Base-by-base conservation (phyloP, 768 basidiomycete species). In the Mycena leptocephala region DNA sequence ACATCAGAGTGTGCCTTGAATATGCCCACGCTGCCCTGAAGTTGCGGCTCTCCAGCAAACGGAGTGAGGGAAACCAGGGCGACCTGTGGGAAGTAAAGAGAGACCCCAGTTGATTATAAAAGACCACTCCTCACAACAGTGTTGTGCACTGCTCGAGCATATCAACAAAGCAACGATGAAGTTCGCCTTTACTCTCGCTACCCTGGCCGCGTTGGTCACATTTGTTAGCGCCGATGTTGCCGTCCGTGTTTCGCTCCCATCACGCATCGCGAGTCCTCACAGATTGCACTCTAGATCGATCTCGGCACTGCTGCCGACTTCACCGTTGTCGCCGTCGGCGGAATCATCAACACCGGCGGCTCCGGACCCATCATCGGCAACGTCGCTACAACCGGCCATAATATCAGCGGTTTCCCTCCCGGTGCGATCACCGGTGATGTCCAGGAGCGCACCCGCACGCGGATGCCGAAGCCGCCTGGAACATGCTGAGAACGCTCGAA, bases 171-270 rank as follows among this genome's bases (percentile, higher is more conserved):
- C 63, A 64, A 64, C 39, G 39, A 64, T 64, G 63, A 64, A 64
- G 63, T 48, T 64, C 63, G 63, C 63, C 63, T 64, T 64, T 64
- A 64, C 63, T 64, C 63, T 64, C 63, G 63, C 63, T 64, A 64
- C 63, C 63, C 63, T 64, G 63, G 63, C 63, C 63, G 63, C 63
- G 28, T 6, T 62, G 61, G 63, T 64, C 63, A 64, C 63, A 64
- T 48, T 64, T 64, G 63, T 64, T 64, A 64, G 63, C 63, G 63
- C 63, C 63, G 63, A 64, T 48, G 63, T 64, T 64, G 63, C 63
- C 63, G 63, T 64, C 63, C 63, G 63, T 64, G 43, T 64, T 64
- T 64, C 63, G n/a, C 63, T 43, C 63, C 63, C 41, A 64, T 43
- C 62, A 46, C 63, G 43, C 63, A 43, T 64, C 41, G 41, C 63